Conservation (phyloP, 805 yeast genomes). For the Torulaspora microellipsoides region DNA sequence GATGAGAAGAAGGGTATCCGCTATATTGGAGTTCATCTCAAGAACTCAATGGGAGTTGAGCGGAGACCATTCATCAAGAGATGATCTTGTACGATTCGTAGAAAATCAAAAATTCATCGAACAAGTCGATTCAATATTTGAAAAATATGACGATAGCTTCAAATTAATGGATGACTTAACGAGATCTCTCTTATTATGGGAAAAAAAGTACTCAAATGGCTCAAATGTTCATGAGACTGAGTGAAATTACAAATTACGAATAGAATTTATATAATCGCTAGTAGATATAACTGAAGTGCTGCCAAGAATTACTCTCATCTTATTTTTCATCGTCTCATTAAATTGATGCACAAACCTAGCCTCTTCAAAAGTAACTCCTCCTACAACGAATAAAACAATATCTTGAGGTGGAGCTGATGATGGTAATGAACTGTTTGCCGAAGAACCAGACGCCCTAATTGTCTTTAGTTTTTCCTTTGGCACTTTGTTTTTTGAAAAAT, state of each 20-base stretch:
- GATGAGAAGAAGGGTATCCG: slow-evolving; percentile 81
- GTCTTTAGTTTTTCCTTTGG: slow-evolving; percentile 41
- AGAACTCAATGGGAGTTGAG: slow-evolving; percentile 81
- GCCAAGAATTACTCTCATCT: slow-evolving; percentile 71
- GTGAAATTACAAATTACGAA: slow-evolving; percentile 9
- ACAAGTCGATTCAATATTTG: slow-evolving; percentile 41
- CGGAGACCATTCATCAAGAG: slow-evolving; percentile 61
- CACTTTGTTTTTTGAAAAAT: slow-evolving; percentile 36
- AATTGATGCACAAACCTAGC: slow-evolving; percentile 75
- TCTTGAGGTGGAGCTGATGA: slow-evolving; percentile 46
- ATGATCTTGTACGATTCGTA: slow-evolving; percentile 44
- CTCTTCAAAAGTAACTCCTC: slow-evolving; percentile 92
- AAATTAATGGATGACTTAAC: slow-evolving; percentile 69
- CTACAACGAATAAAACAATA: slow-evolving; percentile 67
- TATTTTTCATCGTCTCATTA: slow-evolving; percentile 45
- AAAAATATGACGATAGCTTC: slow-evolving; percentile 56
- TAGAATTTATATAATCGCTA: slow-evolving; percentile 34
- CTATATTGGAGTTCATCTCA: slow-evolving; percentile 86
- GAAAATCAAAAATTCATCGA: slow-evolving; percentile 39
- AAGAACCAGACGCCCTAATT: slow-evolving; percentile 29
- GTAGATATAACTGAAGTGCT: slow-evolving; percentile 62
- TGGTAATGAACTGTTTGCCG: slow-evolving; percentile 14
- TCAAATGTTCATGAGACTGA: slow-evolving; percentile 4
- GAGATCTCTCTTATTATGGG: slow-evolving; percentile 71
- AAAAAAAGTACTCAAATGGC: slow-evolving; percentile 49